A percentile compares a stretch with the other conserved stretches of the same genome.
Conservation (phyloP, 176 grass and related monocot species). For the Avena eriantha region DNA sequence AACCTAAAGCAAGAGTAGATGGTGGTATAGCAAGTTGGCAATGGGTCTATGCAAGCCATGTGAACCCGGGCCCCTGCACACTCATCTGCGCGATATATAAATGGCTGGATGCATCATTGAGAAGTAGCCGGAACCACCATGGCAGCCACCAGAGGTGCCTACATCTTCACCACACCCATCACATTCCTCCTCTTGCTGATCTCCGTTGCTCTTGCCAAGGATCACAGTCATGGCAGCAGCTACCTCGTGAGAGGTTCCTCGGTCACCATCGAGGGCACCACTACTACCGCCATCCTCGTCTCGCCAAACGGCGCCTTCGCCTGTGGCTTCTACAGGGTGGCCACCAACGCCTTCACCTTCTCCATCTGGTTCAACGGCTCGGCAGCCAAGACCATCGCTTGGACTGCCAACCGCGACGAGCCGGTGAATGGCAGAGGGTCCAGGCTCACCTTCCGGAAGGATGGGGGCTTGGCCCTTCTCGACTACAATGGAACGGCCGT, state of each 20-base stretch:
- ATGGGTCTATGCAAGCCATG: background rate
- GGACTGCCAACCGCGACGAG: constrained; percentile 65
- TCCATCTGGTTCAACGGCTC: constrained; percentile 60
- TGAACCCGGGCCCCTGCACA: background rate
- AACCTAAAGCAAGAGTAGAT: background rate
- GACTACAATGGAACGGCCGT: constrained; percentile 42
- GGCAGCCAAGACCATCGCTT: constrained; percentile 35
- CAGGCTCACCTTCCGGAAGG: constrained; percentile 29
- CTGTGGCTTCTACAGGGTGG: constrained; percentile 70
- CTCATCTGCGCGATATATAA: background rate
- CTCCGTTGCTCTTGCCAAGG: background rate
- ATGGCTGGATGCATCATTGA: too few relatives aligned
- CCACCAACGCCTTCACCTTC: constrained; percentile 63
- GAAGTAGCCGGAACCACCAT: background rate
- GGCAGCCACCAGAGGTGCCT: background rate
- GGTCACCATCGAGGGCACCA: constrained; percentile 14
- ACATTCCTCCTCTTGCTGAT: constrained; percentile 27
- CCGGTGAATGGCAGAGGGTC: constrained; percentile 63
- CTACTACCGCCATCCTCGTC: constrained; percentile 34
- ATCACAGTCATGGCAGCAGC: background rate
- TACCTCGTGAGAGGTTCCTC: constrained; percentile 39
- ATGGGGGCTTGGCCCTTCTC: constrained; percentile 19
- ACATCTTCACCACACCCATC: background rate
- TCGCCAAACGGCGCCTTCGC: constrained; percentile 53
- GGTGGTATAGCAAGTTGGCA: background rate